Conservation (phyloP, 1,284 basidiomycete species). For the Malassezia japonica region DNA sequence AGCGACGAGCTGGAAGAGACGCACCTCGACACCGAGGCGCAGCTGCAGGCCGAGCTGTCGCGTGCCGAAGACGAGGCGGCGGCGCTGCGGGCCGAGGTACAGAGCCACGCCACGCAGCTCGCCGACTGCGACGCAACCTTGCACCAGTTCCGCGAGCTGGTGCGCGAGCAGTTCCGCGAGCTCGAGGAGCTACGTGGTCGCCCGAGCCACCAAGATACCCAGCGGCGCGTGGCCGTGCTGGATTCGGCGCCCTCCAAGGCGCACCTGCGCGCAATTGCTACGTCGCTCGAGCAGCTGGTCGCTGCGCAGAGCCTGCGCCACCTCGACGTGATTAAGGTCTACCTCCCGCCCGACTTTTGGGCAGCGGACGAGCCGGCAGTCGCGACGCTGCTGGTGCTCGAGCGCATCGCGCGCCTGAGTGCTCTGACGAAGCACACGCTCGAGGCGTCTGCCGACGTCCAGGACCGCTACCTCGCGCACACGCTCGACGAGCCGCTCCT, state of each 20-base stretch:
- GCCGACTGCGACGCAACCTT: slow-evolving; percentile 38
- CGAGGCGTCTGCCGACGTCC: slow-evolving; percentile 36
- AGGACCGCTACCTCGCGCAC: slow-evolving; percentile 23
- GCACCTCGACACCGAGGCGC: slow-evolving; percentile 85
- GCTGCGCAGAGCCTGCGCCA: slow-evolving; percentile 30
- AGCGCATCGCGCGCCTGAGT: slow-evolving; percentile 38
- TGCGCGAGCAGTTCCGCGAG: slow-evolving; percentile 35
- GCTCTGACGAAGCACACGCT: slow-evolving; percentile 38
- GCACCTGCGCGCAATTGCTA: slow-evolving; percentile 19
- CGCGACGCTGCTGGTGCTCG: slow-evolving; percentile 38
- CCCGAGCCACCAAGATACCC: slow-evolving; percentile 13
- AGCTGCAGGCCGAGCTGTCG: slow-evolving; percentile 74
- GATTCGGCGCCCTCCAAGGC: background rate
- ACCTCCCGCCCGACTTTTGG: slow-evolving; percentile 35
- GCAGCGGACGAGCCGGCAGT: slow-evolving; percentile 38
- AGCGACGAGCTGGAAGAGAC: slow-evolving; percentile 96
- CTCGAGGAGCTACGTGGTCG: slow-evolving; percentile 33
- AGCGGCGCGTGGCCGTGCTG: background rate
- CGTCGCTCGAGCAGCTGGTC: slow-evolving; percentile 34
- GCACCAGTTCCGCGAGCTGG: slow-evolving; percentile 40
- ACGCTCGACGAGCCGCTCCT: slow-evolving; percentile 34
- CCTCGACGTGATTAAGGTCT: slow-evolving; percentile 36
- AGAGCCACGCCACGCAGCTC: slow-evolving; percentile 30
- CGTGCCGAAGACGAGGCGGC: slow-evolving; percentile 24
- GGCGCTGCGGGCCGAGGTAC: slow-evolving; percentile 22